Base-by-base conservation (phyloP, 768 basidiomycete genomes). In the Xanthoconium purpureum region DNA sequence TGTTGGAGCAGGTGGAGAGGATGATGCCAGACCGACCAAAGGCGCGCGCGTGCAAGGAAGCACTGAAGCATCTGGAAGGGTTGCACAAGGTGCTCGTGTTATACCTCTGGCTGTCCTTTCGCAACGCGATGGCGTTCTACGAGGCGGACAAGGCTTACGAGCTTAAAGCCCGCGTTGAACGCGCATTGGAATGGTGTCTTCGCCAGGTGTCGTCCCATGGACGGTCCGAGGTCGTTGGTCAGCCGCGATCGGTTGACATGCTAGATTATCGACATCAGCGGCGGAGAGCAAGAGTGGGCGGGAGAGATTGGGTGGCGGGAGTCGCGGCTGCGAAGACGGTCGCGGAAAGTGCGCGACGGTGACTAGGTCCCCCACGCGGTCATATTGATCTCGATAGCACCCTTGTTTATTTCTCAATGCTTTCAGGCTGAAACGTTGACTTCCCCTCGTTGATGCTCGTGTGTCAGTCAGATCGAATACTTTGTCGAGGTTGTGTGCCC, bases 101-200 rank as follows among this genome's bases (percentile, higher is more conserved):
- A 20, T 98, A 98, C 71, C 75, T 93, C 47, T 99, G 96, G 96
- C 77, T 94, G 60, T 77, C 79, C 18, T 85, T 83, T 68, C 85
- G 94, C 38, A 78, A 83, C 55, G 77, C 83, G 0, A 76, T 91
- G 50, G 77, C 84, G 9, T 98, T 89, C 68, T 71, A 80, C 5
- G 77, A 88, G n/a, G 73, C 78, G 33, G 67, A 73, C 7, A 69
- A 73, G 29, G 88, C 84, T 2, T 60, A 70, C 13, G 72, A 66
- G 15, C 63, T 91, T 44, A 91, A 93, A 67, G 66, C 66, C 13
- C 73, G 87, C 29, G 74, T 85, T 8, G 91, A 96, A 73, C 65
- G 66, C 36, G 85, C 78, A 14, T 77, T 95, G 64, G 86, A 91
- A 47, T 85, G 83, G 77, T 77, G 73, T 56, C 71, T 90, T 57